These are phyloP conservation scores for Ligustrum vulgare DNA, from an alignment of 257 asterid species.

Conservation along the genomic window DNA sequence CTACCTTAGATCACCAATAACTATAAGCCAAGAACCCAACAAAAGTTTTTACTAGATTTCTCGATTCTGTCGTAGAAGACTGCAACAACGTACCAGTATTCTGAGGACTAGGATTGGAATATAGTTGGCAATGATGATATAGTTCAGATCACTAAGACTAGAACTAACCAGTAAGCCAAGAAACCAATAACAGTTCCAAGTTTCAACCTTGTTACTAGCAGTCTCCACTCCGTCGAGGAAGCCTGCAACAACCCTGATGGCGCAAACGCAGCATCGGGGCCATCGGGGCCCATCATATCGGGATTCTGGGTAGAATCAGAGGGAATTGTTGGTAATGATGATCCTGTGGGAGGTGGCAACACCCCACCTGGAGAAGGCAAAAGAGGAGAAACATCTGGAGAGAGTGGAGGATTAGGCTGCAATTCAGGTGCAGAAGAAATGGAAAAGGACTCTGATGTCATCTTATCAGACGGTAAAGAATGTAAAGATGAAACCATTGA, in stretches of 20 bases:
- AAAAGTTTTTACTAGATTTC: neutral
- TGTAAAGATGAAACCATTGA: slow-evolving; percentile 28
- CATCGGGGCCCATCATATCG: slow-evolving; percentile 35
- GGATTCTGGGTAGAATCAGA: slow-evolving; percentile 58
- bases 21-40: neutral
- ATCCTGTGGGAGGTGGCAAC: slow-evolving; percentile 30
- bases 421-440: slow-evolving; percentile 42
- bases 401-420: slow-evolving; percentile 44
- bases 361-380: slow-evolving; percentile 54
- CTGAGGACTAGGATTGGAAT: neutral
- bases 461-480: slow-evolving; percentile 32
- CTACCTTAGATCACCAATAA: neutral
- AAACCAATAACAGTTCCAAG: slow-evolving; percentile 23
- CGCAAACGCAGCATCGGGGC: slow-evolving; percentile 53
- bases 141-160: slow-evolving; percentile 22
- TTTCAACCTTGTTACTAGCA: slow-evolving; percentile 10
- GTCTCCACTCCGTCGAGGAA: slow-evolving; percentile 39
- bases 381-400: slow-evolving; percentile 73
- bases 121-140: neutral
- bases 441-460: slow-evolving; percentile 6
- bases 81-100: neutral
- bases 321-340: slow-evolving; percentile 53
- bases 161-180: slow-evolving; percentile 24
- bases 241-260: slow-evolving; percentile 41
- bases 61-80: neutral